Percentiles rank a stretch among this genome's conserved stretches.
phyloP scores from a whole-genome alignment of 2,329 filamentous ascomycete species.

The Exophiala alcalophila region DNA sequence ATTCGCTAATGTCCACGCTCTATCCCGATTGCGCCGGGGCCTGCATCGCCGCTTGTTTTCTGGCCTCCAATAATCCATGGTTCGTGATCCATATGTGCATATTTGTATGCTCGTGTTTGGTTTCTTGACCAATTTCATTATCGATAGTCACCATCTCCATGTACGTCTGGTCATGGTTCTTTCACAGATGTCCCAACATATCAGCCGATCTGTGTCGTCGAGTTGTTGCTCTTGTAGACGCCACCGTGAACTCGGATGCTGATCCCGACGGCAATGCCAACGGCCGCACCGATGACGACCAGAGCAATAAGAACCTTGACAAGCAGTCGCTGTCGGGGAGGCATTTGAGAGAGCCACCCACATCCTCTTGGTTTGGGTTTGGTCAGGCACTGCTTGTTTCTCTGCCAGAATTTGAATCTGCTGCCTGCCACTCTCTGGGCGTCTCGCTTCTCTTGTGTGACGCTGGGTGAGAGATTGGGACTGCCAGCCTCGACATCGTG shows the following conservation, averaged over 20 bases:
- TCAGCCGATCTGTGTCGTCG: slow-evolving; percentile 33
- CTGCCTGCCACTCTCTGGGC: slow-evolving; percentile 12
- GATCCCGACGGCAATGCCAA: slow-evolving; percentile 47
- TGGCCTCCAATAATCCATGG: no score
- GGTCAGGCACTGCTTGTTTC: slow-evolving; percentile 33
- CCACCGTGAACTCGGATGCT: slow-evolving; percentile 44
- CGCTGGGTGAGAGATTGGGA: slow-evolving; percentile 23
- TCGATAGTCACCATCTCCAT: no score
- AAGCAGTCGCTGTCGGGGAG: slow-evolving; percentile 37
- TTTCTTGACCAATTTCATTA: no score
- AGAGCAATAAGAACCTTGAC: slow-evolving; percentile 43
- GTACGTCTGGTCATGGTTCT: no score
- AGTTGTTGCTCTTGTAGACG: slow-evolving; percentile 41
- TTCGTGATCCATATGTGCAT: no score
- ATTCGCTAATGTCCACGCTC: no score
- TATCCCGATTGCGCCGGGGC: no score
- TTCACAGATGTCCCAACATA: background rate
- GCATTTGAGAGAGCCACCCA: slow-evolving; percentile 37
- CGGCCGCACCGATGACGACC: slow-evolving; percentile 43
- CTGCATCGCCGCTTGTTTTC: no score
- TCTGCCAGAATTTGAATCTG: slow-evolving; percentile 24
- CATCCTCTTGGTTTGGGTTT: slow-evolving; percentile 36
- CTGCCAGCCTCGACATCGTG: slow-evolving; percentile 37
- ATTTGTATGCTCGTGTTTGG: no score
- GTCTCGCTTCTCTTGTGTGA: slow-evolving; percentile 28